phyloP scores from a whole-genome alignment of 2,329 filamentous ascomycete genomes.

The Apiospora phragmitis region DNA sequence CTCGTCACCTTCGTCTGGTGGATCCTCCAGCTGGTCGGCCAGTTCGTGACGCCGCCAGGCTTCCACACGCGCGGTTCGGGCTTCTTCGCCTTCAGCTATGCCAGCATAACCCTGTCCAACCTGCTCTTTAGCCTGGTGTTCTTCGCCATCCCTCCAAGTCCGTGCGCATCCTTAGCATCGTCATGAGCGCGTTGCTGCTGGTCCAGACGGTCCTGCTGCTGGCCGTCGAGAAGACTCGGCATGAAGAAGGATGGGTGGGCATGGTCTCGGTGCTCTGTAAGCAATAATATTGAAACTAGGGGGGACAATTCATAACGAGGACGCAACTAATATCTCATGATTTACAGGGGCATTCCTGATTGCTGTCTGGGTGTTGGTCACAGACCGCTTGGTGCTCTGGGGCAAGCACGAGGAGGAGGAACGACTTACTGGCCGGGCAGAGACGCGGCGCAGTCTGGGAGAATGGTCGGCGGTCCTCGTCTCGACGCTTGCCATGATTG shows the following conservation, averaged over 20 bases:
- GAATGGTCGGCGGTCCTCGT: slow-evolving; percentile 84
- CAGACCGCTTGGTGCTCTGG: slow-evolving; percentile 83
- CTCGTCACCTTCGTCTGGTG: slow-evolving; percentile 86
- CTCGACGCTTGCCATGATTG: slow-evolving; percentile 69
- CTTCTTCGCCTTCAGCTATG: slow-evolving; percentile 86
- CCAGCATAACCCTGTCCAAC: slow-evolving; percentile 74
- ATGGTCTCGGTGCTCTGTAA: slow-evolving; percentile 74
- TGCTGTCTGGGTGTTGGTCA: slow-evolving; percentile 74
- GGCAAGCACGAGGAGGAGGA: slow-evolving; percentile 93
- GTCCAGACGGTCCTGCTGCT: slow-evolving; percentile 80
- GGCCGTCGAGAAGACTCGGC: slow-evolving; percentile 69
- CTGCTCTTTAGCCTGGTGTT: slow-evolving; percentile 79
- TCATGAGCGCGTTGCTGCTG: slow-evolving; percentile 67
- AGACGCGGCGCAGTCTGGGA: slow-evolving; percentile 76
- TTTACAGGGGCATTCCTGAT: slow-evolving; percentile 69
- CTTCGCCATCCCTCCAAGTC: slow-evolving; percentile 79
- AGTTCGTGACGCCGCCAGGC: slow-evolving; percentile 86
- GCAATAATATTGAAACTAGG: slow-evolving; percentile 17
- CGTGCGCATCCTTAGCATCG: slow-evolving; percentile 70
- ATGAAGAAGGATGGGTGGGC: slow-evolving; percentile 92
- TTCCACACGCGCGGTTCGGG: slow-evolving; percentile 87
- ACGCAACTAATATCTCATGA: neutral
- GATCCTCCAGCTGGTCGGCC: slow-evolving; percentile 82
- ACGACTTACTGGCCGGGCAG: slow-evolving; percentile 82
- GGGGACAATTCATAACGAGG: neutral